phyloP scores from a whole-genome alignment of 352 stramenopile genomes.

The Globisporangium viniferum region DNA sequence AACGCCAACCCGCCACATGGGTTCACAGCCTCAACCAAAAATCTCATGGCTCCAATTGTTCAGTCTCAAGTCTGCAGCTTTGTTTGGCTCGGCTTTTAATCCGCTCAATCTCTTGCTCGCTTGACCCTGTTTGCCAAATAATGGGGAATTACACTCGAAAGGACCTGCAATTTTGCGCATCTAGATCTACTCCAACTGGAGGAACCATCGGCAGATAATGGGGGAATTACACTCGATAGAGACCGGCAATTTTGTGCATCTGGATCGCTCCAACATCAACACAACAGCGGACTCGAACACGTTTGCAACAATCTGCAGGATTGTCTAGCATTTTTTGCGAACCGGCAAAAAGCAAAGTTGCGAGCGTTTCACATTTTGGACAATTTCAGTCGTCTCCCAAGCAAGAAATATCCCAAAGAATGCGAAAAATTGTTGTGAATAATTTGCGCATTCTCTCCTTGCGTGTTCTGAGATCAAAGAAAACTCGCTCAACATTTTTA shows the following conservation, averaged over 20 bases:
- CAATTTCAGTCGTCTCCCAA: neutral
- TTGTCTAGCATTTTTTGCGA: too few relatives aligned
- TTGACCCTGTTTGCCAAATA: neutral
- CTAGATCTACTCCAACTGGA: neutral
- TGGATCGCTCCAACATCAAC: neutral
- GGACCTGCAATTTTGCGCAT: neutral
- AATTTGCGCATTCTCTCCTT: neutral
- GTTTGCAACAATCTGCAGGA: too few relatives aligned
- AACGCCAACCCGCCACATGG: neutral
- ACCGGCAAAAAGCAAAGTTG: too few relatives aligned
- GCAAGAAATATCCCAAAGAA: neutral
- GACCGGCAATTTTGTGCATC: neutral
- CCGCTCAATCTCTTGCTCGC: too few relatives aligned
- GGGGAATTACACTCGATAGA: neutral
- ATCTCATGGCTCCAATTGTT: neutral
- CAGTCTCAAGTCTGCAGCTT: too few relatives aligned
- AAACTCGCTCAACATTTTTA: neutral
- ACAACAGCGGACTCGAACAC: too few relatives aligned
- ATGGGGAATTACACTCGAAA: neutral
- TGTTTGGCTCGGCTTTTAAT: neutral
- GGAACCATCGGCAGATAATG: neutral
- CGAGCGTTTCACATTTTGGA: too few relatives aligned
- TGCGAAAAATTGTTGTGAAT: neutral
- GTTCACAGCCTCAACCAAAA: slow-evolving; percentile 2
- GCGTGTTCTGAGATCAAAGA: neutral